Evolutionary conservation across 148 eudicot genomes (phyloP).

Genomic region (Rhododendron williamsianum): DNA sequence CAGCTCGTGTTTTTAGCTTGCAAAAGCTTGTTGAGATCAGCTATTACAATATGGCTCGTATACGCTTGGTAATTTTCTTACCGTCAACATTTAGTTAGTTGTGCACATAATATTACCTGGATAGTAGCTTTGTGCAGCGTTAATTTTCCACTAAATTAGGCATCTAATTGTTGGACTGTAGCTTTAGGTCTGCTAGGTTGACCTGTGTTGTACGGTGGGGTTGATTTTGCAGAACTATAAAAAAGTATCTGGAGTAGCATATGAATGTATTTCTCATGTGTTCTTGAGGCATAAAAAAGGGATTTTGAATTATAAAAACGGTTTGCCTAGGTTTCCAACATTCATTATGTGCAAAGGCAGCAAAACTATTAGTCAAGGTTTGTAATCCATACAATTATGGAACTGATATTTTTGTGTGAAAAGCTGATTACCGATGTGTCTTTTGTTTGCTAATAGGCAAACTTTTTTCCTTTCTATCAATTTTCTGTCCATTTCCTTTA

Average conservation of each 20-base stretch:
- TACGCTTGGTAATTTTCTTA: constrained; percentile 76
- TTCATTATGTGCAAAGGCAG: not conserved
- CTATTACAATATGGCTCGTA: constrained; percentile 98
- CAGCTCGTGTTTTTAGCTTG: constrained; percentile 96
- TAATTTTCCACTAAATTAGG: not conserved
- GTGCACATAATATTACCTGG: not conserved
- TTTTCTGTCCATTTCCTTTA: not conserved
- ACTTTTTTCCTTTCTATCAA: not conserved
- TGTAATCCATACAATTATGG: not conserved
- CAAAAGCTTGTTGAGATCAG: constrained; percentile 98
- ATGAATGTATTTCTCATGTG: not conserved
- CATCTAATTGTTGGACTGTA: not conserved
- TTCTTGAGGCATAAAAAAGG: not conserved
- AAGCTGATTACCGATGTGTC: not conserved
- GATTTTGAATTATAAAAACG: not conserved
- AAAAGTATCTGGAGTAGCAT: not conserved
- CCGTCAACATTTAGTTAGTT: not conserved
- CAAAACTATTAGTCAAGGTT: not conserved
- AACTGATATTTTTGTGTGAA: not conserved
- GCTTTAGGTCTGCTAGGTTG: not conserved
- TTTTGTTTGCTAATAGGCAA: not conserved
- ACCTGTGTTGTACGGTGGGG: not conserved
- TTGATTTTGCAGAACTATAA: not conserved
- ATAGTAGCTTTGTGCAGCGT: not conserved
- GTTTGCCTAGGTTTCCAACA: not conserved